Base-by-base conservation (phyloP, 2,329 filamentous ascomycete species). In the Botrytis cinerea region DNA sequence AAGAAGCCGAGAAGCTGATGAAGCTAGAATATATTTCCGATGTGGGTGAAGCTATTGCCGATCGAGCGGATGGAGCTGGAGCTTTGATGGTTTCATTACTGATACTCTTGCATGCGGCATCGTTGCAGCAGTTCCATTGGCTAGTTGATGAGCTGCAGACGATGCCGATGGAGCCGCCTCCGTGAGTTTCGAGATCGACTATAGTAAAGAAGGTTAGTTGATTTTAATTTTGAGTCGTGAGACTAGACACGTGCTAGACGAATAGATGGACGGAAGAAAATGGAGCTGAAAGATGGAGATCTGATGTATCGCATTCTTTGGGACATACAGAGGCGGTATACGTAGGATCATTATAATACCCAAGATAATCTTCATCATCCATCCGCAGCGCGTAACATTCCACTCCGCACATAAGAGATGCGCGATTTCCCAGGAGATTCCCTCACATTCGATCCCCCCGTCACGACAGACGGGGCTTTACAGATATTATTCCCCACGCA, bases 401-500 rank as follows among this genome's bases (percentile, higher is more conserved):
- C 16, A 32, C 12, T 25, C 10, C 18, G 9, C 20, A 16, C 32
- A 20, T 38, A 9, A 38, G 1, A 38, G 20, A 7, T 16, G 20
- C 7, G 32, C 38, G 7, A 20, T 2, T 18, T 51, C 43, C 38
- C 8, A n/a, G 35, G 12, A 1, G 10, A 4, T 10, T 51, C 6
- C 43, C 69, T 51, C 51, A 71, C 69, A 71, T 40, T 71, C 18
- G 57, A 22, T 12, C 22, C 57, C 8, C 18, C 18, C n/a, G 40
- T 38, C 57, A 71, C 20, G 20, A 35, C 69, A 25, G 59, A n/a
- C n/a, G 69, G 51, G 10, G 59, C 43, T 38, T 63, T 63, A 35
- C 69, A 71, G 18, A 71, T 71, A 14, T 63, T 71, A 10, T n/a
- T 71, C 28, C 68, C 68, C 2, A 70, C 57, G n/a, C 68, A 70